Conservation (phyloP, 2,329 filamentous ascomycete genomes). For the Trichophyton benhamiae region DNA sequence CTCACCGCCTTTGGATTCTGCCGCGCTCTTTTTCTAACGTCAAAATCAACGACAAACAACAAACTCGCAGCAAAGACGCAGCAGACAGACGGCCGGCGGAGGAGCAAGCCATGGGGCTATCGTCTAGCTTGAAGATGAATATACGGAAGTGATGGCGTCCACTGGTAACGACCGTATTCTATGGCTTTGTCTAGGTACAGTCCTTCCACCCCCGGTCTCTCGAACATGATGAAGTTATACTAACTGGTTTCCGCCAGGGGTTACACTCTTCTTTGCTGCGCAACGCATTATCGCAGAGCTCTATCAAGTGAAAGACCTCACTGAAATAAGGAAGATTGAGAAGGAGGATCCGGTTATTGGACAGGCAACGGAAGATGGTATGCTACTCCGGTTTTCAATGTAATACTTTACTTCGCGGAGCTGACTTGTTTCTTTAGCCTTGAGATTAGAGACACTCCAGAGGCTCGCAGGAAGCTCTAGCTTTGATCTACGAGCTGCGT, state of each 20-base stretch:
- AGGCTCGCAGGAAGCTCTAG: conserved; percentile 60
- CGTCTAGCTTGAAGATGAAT: background rate
- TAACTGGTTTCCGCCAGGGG: conserved; percentile 18
- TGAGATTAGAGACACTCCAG: conserved; percentile 53
- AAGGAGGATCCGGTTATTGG: conserved; percentile 62
- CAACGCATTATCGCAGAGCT: conserved; percentile 46
- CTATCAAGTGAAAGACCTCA: conserved; percentile 27
- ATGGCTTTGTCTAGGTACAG: conserved; percentile 29
- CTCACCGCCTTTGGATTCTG: conserved; percentile 3
- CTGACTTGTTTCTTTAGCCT: conserved; percentile 26
- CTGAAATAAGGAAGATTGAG: conserved; percentile 52
- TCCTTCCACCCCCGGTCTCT: background rate
- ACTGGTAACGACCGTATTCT: conserved; percentile 26
- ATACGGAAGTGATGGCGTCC: conserved; percentile 20
- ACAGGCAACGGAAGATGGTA: conserved; percentile 59
- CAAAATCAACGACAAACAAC: background rate
- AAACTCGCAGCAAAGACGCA: too few species aligned
- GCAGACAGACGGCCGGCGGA: background rate
- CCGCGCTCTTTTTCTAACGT: background rate
- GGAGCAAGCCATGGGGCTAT: background rate
- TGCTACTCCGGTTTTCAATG: background rate
- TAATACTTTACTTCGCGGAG: background rate
- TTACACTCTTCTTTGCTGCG: conserved; percentile 38
- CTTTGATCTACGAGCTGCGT: conserved; percentile 58
- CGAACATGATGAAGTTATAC: background rate